Evolutionary conservation across 345 rosid genomes (phyloP), one percentile per base, ranked within the genome.

Genomic region (Orychophragmus violaceus): DNA sequence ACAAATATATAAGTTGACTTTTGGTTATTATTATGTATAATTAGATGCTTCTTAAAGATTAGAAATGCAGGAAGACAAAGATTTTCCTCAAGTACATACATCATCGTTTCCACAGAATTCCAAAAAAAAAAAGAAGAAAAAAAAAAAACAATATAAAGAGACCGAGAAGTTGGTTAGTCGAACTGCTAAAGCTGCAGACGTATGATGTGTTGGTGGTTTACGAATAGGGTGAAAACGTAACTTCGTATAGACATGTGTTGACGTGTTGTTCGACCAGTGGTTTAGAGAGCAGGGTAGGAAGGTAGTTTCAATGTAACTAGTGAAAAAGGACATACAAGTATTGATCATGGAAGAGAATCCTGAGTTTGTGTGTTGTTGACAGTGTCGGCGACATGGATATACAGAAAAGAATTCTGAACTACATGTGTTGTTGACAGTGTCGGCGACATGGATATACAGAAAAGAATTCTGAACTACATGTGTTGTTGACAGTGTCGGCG

Each of bases 141-240:
- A n/a, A n/a, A 23, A 2, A 64, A 50, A 32, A 5, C 11, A 19
- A 8, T 8, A 53, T 27, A 67, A 25, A 55, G 37, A 55, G 12
- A 29, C 8, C 18, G 56, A 49, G 25, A 59, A 59, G 10, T 28
- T 48, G 66, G 32, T 69, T 46, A 32, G 33, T 57, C 25, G 48
- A 32, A 49, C 66, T 36, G 22, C 51, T 41, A 69, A 69, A 69
- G 74, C 66, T 61, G 62, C 68, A 69, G 6, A 51, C 13, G 74
- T 61, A 51, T 33, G 65, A 45, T 37, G 67, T 39, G 67, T 51
- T 49, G 17, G 11, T 36, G 10, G 22, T 36, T 10, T 33, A 45
- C 21, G n/a, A 19, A 6, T 42, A 44, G 49, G 19, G 8, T 32
- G 5, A 30, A 6, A 23, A 7, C 4, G 41, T 35, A 3, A 18